Evolutionary conservation across 2,329 filamentous ascomycete genomes (phyloP).

Genomic region (Apiospora arundinis): DNA sequence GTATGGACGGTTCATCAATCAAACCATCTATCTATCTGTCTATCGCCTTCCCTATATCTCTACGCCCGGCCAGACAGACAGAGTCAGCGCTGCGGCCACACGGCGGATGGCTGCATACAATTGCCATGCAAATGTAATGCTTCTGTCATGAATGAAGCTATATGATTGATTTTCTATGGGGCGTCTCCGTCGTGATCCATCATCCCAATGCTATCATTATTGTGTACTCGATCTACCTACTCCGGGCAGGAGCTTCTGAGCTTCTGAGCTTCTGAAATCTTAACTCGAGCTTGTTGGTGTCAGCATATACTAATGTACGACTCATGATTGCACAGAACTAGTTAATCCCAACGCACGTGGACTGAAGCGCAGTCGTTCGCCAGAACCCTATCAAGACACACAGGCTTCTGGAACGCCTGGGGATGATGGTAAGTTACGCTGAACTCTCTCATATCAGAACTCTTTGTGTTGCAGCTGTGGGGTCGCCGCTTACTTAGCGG

Average conservation of each 20-base stretch:
- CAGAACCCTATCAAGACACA: constrained; percentile 61
- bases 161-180: constrained; percentile 15
- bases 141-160: constrained; percentile 18
- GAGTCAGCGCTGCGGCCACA: not conserved
- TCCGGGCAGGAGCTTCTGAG: not conserved
- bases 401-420: constrained; percentile 61
- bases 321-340: constrained; percentile 50
- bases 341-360: constrained; percentile 66
- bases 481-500: constrained; percentile 23
- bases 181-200: constrained; percentile 12
- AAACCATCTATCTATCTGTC: not conserved
- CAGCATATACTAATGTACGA: constrained; percentile 37
- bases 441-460: constrained; percentile 4
- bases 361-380: constrained; percentile 81
- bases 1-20: not conserved
- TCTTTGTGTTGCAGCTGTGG: constrained; percentile 21
- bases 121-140: constrained; percentile 18
- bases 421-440: constrained; percentile 75
- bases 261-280: constrained; percentile 1
- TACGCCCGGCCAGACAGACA: not conserved
- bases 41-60: not conserved
- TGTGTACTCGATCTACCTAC: not conserved
- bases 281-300: not conserved
- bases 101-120: constrained; percentile 1
- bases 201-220: not conserved